Conservation (phyloP, 306 rosid species). For the Prinsepia uniflora region DNA sequence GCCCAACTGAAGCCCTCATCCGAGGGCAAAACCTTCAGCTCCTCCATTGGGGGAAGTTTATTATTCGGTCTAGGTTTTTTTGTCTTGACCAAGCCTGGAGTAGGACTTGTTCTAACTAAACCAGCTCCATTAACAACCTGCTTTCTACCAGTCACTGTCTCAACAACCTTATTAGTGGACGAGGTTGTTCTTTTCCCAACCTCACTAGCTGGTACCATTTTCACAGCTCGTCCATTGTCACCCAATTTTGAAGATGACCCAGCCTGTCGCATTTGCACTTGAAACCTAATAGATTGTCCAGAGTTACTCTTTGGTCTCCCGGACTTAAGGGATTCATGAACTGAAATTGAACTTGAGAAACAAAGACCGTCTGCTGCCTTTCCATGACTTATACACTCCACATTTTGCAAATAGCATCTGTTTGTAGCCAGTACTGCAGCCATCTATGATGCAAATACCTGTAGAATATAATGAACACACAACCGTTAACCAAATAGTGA, state of each 20-base stretch:
- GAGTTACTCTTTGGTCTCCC: constrained; percentile 25
- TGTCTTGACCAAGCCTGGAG: constrained; percentile 39
- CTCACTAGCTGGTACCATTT: constrained; percentile 79
- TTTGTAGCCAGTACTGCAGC: constrained; percentile 65
- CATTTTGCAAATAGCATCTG: constrained; percentile 45
- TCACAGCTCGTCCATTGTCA: constrained; percentile 67
- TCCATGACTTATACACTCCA: constrained; percentile 40
- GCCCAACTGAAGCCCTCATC: constrained; percentile 97
- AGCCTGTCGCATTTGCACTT: constrained; percentile 52
- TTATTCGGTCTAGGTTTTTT: constrained; percentile 29
- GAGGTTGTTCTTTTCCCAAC: constrained; percentile 41
- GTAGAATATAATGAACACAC: neutral
- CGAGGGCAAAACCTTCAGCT: constrained; percentile 74
- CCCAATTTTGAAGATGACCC: constrained; percentile 49
- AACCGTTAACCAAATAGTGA: constrained; percentile 13
- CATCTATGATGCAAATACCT: constrained; percentile 40
- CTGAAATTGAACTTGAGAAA: constrained; percentile 58
- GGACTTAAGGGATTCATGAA: constrained; percentile 31
- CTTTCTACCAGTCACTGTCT: constrained; percentile 49
- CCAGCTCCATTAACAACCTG: constrained; percentile 54
- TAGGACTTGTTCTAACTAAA: constrained; percentile 40
- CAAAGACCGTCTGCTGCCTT: constrained; percentile 40
- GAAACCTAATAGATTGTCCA: constrained; percentile 29
- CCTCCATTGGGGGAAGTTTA: constrained; percentile 70
- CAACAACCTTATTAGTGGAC: constrained; percentile 37